These are phyloP conservation scores for Nemophila menziesii DNA, from an alignment of 257 asterid species.

Conservation along the genomic window DNA sequence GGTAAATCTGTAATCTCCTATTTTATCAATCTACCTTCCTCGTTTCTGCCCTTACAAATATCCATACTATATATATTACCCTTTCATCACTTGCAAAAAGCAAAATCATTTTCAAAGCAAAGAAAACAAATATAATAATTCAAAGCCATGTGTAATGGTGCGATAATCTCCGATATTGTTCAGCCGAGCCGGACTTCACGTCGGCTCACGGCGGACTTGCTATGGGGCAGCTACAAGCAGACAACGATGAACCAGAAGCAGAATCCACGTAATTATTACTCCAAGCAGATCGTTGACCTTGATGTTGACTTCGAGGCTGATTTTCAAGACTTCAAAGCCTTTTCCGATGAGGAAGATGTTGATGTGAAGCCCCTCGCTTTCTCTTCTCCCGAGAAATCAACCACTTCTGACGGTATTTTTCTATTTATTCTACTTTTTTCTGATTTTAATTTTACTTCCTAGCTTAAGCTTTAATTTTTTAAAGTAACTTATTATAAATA, in stretches of 20 bases:
- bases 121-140: neutral
- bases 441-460: neutral
- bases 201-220: slow-evolving; percentile 63
- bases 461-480: neutral
- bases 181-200: slow-evolving; percentile 55
- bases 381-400: slow-evolving; percentile 34
- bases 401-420: slow-evolving; percentile 16
- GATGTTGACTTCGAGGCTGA: slow-evolving; percentile 78
- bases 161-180: slow-evolving; percentile 51
- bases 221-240: slow-evolving; percentile 63
- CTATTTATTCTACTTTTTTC: neutral
- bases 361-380: slow-evolving; percentile 37
- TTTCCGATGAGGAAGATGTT: slow-evolving; percentile 35
- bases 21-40: too few relatives aligned
- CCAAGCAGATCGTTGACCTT: slow-evolving; percentile 39
- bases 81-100: too few relatives aligned
- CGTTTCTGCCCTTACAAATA: too few relatives aligned
- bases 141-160: slow-evolving; percentile 81
- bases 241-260: slow-evolving; percentile 21
- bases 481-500: too few relatives aligned
- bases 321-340: slow-evolving; percentile 69
- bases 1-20: too few relatives aligned
- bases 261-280: slow-evolving; percentile 21
- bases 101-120: slow-evolving; percentile 4
- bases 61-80: too few relatives aligned